phyloP scores from a whole-genome alignment of 139 green algal genomes.

The Picochlorum sp. region DNA sequence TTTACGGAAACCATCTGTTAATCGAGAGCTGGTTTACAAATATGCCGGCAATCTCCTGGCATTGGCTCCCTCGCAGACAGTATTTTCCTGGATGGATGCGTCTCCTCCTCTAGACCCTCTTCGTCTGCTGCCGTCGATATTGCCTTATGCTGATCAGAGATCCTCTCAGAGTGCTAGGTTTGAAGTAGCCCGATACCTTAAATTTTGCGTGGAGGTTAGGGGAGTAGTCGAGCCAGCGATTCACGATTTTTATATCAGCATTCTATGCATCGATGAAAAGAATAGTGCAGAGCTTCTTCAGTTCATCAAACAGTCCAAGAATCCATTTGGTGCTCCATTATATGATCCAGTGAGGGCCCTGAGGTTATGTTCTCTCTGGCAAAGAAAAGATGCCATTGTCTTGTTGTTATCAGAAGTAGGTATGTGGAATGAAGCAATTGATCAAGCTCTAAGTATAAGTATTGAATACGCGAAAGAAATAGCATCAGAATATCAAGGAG shows the following conservation, averaged over 20 bases:
- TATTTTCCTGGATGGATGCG: constrained; percentile 67
- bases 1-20: constrained; percentile 63
- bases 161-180: constrained; percentile 6
- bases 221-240: constrained; percentile 34
- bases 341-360: constrained; percentile 84
- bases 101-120: constrained; percentile 50
- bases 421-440: constrained; percentile 73
- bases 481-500: constrained; percentile 40
- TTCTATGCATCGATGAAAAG: constrained; percentile 47
- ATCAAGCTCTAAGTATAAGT: constrained; percentile 62
- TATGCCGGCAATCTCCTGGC: constrained; percentile 72
- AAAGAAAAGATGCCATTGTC: constrained; percentile 52
- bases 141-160: constrained; percentile 51
- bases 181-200: constrained; percentile 71
- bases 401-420: constrained; percentile 69
- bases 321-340: constrained; percentile 40
- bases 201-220: constrained; percentile 55
- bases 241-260: constrained; percentile 62
- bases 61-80: constrained; percentile 37
- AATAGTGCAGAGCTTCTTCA: constrained; percentile 55
- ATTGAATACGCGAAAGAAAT: constrained; percentile 67
- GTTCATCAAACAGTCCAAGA: constrained; percentile 40
- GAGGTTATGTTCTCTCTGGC: constrained; percentile 50
- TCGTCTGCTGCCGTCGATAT: constrained; percentile 73
- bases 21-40: constrained; percentile 69